Base-by-base conservation (phyloP, 805 yeast species). In the Cephaloascus albidus region DNA sequence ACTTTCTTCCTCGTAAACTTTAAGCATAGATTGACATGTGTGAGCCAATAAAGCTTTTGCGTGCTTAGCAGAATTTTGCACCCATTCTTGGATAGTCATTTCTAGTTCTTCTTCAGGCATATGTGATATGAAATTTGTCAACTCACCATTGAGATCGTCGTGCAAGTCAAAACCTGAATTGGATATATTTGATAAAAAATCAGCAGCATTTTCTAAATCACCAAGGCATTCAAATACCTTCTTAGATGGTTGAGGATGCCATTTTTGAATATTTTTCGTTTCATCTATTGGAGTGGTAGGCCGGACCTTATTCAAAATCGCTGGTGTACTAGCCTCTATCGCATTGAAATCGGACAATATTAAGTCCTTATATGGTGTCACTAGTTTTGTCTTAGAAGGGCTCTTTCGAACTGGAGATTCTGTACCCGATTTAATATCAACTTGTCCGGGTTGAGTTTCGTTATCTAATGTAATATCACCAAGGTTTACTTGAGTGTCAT, bases 51-150 rank as follows among this genome's bases (percentile, higher is more conserved):
- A 62, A 20, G 55, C 55, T 33, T 69, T 69, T 18, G 83, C 79
- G 45, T 72, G 74, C 10, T 59, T 56, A 0, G 86, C 83, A 48
- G 72, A 71, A 45, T 69, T 63, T 23, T 52, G 51, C 17, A 84
- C 58, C 95, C 95, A 87, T 43, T 82, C 74, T 37, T 69, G 66
- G n/a, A 86, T 72, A 0, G 83, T 74, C 81, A 81, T 76, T 10
- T 73, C 65, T 47, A 84, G 63, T 50, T 84, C 88, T 19, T 72
- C 73, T 23, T 72, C 76, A 0, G 90, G 89, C 76, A 84, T 77
- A 34, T 76, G 76, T 1, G 78, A 68, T 4, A 82, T 75, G 49
- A 83, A 83, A 37, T 65, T 65, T 0, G 85, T 74, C 18, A 84
- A 57, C 20, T 72, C 71, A 1, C 90, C 88, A 42, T 80, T 85